These are phyloP conservation scores for Pseudocercospora ulei DNA, from an alignment of 2,329 filamentous ascomycete genomes.

Conservation along the genomic window DNA sequence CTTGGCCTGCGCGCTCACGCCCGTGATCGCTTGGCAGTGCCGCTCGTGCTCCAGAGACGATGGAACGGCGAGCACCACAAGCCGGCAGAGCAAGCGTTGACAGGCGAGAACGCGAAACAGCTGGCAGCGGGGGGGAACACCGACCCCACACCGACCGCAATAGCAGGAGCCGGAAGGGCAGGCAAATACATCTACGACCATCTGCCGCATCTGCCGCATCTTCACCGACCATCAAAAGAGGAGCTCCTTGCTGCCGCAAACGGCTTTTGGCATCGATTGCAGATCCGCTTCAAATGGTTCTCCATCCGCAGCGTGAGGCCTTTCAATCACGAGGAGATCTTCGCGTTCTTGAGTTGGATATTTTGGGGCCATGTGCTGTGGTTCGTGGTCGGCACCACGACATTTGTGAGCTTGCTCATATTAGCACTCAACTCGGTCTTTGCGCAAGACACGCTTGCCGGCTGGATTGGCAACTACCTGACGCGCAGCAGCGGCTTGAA, in stretches of 20 bases:
- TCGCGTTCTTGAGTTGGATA: constrained; percentile 91
- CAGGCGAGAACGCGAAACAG: constrained; percentile 23
- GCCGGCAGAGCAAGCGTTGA: constrained; percentile 11
- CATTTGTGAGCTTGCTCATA: constrained; percentile 87
- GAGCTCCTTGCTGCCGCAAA: constrained; percentile 84
- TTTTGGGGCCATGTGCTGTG: constrained; percentile 86
- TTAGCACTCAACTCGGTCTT: constrained; percentile 91
- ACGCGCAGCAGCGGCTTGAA: constrained; percentile 88
- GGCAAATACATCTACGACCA: constrained; percentile 45
- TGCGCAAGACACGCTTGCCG: constrained; percentile 88
- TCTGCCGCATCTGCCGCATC: constrained; percentile 57
- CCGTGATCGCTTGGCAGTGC: constrained; percentile 7
- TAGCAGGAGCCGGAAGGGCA: constrained; percentile 14
- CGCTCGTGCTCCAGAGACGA: constrained; percentile 19
- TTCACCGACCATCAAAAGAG: constrained; percentile 80
- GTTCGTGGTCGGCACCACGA: constrained; percentile 94
- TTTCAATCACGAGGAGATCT: constrained; percentile 94
- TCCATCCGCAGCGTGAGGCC: constrained; percentile 88
- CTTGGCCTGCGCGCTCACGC: constrained; percentile 12
- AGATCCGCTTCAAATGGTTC: constrained; percentile 93
- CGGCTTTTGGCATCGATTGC: constrained; percentile 82
- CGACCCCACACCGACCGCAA: constrained; percentile 15
- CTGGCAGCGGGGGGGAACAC: constrained; percentile 19
- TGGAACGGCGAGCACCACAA: constrained; percentile 20
- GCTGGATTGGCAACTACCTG: constrained; percentile 89